phyloP scores from a whole-genome alignment of 2,329 filamentous ascomycete species.

The Hymenotorrendiella dingleyae region DNA sequence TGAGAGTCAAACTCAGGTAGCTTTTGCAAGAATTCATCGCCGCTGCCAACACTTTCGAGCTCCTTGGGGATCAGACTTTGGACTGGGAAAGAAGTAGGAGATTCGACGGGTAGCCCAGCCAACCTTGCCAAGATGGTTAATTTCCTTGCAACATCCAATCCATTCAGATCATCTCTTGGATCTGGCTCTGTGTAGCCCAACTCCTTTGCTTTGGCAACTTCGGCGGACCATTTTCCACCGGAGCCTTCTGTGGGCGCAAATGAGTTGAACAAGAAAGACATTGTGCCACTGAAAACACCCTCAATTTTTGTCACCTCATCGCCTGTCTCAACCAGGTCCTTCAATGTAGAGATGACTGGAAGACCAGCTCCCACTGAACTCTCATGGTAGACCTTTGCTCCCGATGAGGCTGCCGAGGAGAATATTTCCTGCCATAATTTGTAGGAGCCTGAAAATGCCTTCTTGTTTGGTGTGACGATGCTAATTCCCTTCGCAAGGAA shows the following conservation, averaged over 20 bases:
- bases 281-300: conserved; percentile 94
- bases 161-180: conserved; percentile 80
- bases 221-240: conserved; percentile 81
- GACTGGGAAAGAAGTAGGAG: conserved; percentile 84
- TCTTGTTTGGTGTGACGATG: conserved; percentile 97
- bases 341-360: conserved; percentile 87
- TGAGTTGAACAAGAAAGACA: conserved; percentile 97
- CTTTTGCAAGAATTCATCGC: conserved; percentile 78
- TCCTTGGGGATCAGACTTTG: conserved; percentile 88
- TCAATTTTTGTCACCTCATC: conserved; percentile 90
- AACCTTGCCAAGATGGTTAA: conserved; percentile 89
- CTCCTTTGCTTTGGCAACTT: conserved; percentile 87
- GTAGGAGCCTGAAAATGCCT: conserved; percentile 82
- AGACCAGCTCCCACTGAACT: conserved; percentile 90
- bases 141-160: conserved; percentile 88
- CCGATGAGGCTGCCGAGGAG: conserved; percentile 58
- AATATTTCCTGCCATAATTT: conserved; percentile 87
- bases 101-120: conserved; percentile 73
- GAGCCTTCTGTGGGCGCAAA: conserved; percentile 76
- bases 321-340: conserved; percentile 90
- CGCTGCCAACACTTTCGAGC: conserved; percentile 68
- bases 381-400: conserved; percentile 89
- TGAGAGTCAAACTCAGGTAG: conserved; percentile 78
- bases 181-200: conserved; percentile 90
- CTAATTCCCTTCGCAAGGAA: conserved; percentile 79